Evolutionary conservation across 805 yeast genomes (phyloP), one percentile per base, ranked within the genome.

Genomic region (Yarrowia sp.): DNA sequence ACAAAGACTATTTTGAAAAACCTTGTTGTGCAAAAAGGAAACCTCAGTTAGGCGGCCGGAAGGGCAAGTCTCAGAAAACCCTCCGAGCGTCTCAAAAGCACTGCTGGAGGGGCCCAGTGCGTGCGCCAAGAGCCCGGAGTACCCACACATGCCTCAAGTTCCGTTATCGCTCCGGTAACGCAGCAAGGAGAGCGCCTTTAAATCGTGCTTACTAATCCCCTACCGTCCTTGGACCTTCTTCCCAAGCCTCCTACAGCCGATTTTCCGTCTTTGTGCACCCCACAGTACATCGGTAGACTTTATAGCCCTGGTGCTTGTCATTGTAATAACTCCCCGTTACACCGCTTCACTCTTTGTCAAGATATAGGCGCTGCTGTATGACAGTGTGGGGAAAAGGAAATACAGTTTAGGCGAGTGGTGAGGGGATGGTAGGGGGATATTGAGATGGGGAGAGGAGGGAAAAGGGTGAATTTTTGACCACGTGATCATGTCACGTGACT

Each of bases 271-370:
- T 3, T 3, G 32, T 26, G 61, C 36, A 40, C 59, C 61, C 61
- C 61, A 53, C 58, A 16, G 42, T 52, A 52, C 43, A 36, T 52
- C n/a, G 10, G 2, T 50, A 36, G 26, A 36, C 41, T 35, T 35
- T n/a, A 50, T n/a, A 9, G 36, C 11, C 11, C 43, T 36, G 38
- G 11, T 11, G 8, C 32, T 38, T 38, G 40, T 38, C 40, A 11
- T 11, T 38, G 11, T 19, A 22, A 53, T 40, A 19, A 16, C 10
- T n/a, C n/a, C n/a, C 32, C 8, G 32, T 40, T 53, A 9, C 59
- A 40, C 59, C 59, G 59, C 59, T 40, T 53, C 8, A 9, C 35
- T 40, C 45, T 53, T 38, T 53, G 59, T 40, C 59, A 38, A 35
- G 12, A 2, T 8, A 36, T 40, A 11, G 19, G 16, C 43, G 32